phyloP scores from a whole-genome alignment of 2,329 filamentous ascomycete species.

The Arthrobotrys megalospora region DNA sequence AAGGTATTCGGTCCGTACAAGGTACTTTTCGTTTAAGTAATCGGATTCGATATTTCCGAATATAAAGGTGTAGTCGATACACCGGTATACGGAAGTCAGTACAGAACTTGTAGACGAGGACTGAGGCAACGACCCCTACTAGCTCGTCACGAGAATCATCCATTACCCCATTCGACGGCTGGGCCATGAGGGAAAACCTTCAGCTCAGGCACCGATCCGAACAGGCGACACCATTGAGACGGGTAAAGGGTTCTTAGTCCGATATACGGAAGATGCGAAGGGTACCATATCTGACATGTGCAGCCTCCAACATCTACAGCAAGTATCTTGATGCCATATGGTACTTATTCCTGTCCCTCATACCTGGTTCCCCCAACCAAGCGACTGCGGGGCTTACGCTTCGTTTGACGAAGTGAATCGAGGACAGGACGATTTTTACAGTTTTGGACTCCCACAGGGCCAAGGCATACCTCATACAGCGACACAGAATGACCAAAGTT shows the following conservation, averaged over 20 bases:
- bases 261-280: constrained; percentile 34
- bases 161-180: constrained; percentile 30
- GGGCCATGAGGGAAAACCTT: constrained; percentile 32
- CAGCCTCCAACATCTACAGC: constrained; percentile 17
- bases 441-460: constrained; percentile 3
- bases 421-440: constrained; percentile 22
- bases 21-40: constrained; percentile 27
- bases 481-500: constrained; percentile 36
- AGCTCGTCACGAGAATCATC: constrained; percentile 44
- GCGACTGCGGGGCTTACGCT: constrained; percentile 33
- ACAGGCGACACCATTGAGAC: constrained; percentile 47
- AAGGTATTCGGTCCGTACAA: constrained; percentile 23
- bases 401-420: constrained; percentile 32
- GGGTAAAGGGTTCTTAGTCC: constrained; percentile 18
- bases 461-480: constrained; percentile 8
- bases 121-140: constrained; percentile 11
- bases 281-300: constrained; percentile 34
- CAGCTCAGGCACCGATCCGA: constrained; percentile 53
- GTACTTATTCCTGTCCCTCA: constrained; percentile 15
- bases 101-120: constrained; percentile 10
- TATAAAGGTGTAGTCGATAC: constrained; percentile 30
- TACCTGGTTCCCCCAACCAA: constrained; percentile 15
- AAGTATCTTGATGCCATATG: constrained; percentile 19
- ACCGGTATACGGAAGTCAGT: constrained; percentile 7
- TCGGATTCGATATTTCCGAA: constrained; percentile 14